Evolutionary conservation across 768 basidiomycete genomes (phyloP).

Genomic region (Albatrellus ellisii): DNA sequence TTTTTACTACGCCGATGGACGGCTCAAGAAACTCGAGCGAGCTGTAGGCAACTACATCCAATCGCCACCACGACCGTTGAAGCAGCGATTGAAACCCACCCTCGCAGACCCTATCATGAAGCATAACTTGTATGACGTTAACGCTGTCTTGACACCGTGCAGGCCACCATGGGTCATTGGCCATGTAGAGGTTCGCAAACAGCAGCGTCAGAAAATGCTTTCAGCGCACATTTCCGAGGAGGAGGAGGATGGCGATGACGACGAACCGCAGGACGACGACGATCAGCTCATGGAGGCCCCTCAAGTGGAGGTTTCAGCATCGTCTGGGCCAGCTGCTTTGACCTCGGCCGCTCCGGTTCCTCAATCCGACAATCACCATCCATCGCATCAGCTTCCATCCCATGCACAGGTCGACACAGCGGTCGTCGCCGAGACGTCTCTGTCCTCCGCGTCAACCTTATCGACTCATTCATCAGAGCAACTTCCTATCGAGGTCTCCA

Average conservation of each 20-base stretch:
- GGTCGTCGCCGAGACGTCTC: background rate
- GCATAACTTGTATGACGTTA: slow-evolving; percentile 8
- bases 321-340: background rate
- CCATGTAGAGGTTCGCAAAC: background rate
- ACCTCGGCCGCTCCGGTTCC: background rate
- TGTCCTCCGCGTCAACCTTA: background rate
- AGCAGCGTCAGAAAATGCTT: no score
- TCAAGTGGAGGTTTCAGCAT: background rate
- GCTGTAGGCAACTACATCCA: slow-evolving; percentile 1
- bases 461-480: background rate
- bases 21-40: slow-evolving; percentile 11
- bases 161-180: background rate
- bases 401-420: background rate
- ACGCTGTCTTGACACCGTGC: no score
- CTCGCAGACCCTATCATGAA: slow-evolving; percentile 10
- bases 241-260: slow-evolving; percentile 2
- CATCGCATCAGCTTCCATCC: background rate
- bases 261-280: slow-evolving; percentile 3
- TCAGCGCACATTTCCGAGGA: background rate
- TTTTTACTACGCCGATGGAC: slow-evolving; percentile 33
- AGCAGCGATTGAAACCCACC: slow-evolving; percentile 8
- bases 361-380: background rate
- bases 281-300: background rate
- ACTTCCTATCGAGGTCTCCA: background rate
- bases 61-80: slow-evolving; percentile 4